phyloP scores from a whole-genome alignment of 352 stramenopile species.

The Globisporangium solare region DNA sequence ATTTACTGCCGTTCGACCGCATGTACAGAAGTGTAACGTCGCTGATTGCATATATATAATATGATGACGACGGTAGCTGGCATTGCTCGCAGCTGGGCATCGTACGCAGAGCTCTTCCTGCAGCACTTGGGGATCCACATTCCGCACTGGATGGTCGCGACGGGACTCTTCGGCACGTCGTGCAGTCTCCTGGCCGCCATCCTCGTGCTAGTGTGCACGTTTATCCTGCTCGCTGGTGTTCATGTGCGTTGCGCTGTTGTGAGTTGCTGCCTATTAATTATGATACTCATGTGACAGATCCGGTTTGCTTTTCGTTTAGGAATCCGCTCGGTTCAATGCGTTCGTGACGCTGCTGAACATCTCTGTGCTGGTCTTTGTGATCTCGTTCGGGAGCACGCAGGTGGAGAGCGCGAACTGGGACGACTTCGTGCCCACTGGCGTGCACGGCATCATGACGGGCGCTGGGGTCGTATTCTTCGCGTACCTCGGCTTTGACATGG shows the following conservation, averaged over 20 bases:
- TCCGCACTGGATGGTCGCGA: slow-evolving; percentile 58
- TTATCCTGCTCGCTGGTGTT: slow-evolving; percentile 81
- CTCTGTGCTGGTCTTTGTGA: slow-evolving; percentile 87
- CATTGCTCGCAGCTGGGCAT: slow-evolving; percentile 88
- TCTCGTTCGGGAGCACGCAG: slow-evolving; percentile 72
- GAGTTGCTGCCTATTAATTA: background rate
- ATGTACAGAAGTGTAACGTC: too few species aligned
- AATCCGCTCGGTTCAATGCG: slow-evolving; percentile 91
- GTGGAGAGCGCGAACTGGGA: slow-evolving; percentile 75
- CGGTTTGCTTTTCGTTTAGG: slow-evolving; percentile 27
- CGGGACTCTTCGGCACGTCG: slow-evolving; percentile 43
- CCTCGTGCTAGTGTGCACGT: slow-evolving; percentile 79
- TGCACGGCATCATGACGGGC: slow-evolving; percentile 85
- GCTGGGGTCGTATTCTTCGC: slow-evolving; percentile 90
- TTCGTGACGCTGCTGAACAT: slow-evolving; percentile 89
- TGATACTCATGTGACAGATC: too few species aligned
- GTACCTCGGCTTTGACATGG: slow-evolving; percentile 93
- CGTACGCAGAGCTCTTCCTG: slow-evolving; percentile 81
- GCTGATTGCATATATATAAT: background rate
- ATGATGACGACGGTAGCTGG: slow-evolving; percentile 36
- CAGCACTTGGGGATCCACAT: slow-evolving; percentile 65
- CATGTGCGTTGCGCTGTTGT: slow-evolving; percentile 43
- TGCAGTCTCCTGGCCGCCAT: slow-evolving; percentile 78
- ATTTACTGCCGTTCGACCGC: too few species aligned
- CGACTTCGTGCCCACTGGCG: slow-evolving; percentile 81